phyloP scores from a whole-genome alignment of 805 yeast genomes.

The Ogataea saltuana region DNA sequence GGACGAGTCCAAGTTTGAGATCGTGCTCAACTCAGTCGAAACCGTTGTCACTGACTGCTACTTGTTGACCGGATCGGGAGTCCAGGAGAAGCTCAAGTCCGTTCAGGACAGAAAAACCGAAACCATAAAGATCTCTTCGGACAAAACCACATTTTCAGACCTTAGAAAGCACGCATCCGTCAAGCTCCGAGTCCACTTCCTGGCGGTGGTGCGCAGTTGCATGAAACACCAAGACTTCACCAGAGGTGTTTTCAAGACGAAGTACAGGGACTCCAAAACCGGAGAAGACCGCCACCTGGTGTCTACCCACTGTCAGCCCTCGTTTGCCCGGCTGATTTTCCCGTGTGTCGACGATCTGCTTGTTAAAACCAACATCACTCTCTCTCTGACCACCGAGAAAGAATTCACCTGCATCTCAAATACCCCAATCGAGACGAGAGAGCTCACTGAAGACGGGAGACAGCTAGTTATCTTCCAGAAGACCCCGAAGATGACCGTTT shows the following conservation, averaged over 20 bases:
- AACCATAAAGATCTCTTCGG: conserved; percentile 33
- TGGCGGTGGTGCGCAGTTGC: conserved; percentile 53
- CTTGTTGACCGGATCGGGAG: conserved; percentile 22
- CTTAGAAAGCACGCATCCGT: conserved; percentile 5
- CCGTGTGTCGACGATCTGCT: conserved; percentile 71
- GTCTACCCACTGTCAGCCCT: conserved; percentile 75
- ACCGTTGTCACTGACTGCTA: conserved; percentile 41
- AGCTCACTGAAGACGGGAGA: conserved; percentile 17
- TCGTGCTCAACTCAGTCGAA: conserved; percentile 44
- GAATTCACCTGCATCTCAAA: conserved; percentile 55
- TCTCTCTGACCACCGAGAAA: conserved; percentile 47
- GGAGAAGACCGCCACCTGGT: conserved; percentile 55
- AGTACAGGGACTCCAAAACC: conserved; percentile 51
- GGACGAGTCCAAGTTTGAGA: conserved; percentile 15
- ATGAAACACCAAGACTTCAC: conserved; percentile 58
- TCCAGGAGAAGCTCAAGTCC: conserved; percentile 19
- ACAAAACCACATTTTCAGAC: conserved; percentile 27
- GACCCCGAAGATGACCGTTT: conserved; percentile 61
- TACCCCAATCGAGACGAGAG: conserved; percentile 36
- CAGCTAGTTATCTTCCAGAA: conserved; percentile 46
- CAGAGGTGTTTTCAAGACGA: conserved; percentile 67
- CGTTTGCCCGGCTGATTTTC: conserved; percentile 58
- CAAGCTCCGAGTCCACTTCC: conserved; percentile 38
- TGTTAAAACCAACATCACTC: conserved; percentile 51
- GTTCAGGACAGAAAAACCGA: conserved; percentile 43